Conservation (phyloP, 345 rosid genomes). For the Noccaea caerulescens region DNA sequence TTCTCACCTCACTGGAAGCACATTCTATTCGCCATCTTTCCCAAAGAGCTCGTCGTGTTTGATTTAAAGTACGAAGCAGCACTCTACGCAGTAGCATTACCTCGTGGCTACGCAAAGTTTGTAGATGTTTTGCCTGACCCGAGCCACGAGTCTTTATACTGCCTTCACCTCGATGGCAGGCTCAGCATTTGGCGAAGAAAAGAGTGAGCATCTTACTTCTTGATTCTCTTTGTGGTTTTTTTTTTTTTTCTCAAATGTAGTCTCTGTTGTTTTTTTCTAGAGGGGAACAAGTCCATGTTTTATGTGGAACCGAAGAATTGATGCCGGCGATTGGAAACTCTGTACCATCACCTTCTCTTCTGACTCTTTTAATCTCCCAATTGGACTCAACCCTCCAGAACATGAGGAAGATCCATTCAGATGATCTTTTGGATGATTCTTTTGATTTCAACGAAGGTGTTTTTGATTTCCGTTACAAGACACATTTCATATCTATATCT, state of each 20-base stretch:
- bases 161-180: constrained; percentile 81
- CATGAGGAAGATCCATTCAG: constrained; percentile 56
- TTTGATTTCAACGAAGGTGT: constrained; percentile 69
- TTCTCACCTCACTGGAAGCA: constrained; percentile 83
- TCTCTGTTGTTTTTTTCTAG: constrained; percentile 38
- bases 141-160: constrained; percentile 62
- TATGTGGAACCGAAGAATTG: constrained; percentile 77
- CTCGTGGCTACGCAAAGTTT: constrained; percentile 78
- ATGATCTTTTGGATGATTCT: constrained; percentile 51
- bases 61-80: constrained; percentile 74
- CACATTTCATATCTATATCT: constrained; percentile 73
- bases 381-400: constrained; percentile 73
- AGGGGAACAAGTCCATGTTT: constrained; percentile 72
- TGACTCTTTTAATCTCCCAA: constrained; percentile 59
- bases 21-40: constrained; percentile 65
- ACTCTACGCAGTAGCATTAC: constrained; percentile 62
- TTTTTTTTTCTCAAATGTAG: constrained; percentile 1
- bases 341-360: constrained; percentile 70
- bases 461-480: constrained; percentile 54
- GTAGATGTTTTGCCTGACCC: constrained; percentile 80
- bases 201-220: constrained; percentile 51
- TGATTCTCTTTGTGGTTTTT: not conserved
- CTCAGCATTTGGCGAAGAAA: constrained; percentile 84
- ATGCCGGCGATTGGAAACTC: constrained; percentile 76
- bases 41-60: constrained; percentile 77